A percentile compares a stretch with the other conserved stretches of the same genome.
phyloP scores from a whole-genome alignment of 139 green algal species.

The Haematococcus sp. region DNA sequence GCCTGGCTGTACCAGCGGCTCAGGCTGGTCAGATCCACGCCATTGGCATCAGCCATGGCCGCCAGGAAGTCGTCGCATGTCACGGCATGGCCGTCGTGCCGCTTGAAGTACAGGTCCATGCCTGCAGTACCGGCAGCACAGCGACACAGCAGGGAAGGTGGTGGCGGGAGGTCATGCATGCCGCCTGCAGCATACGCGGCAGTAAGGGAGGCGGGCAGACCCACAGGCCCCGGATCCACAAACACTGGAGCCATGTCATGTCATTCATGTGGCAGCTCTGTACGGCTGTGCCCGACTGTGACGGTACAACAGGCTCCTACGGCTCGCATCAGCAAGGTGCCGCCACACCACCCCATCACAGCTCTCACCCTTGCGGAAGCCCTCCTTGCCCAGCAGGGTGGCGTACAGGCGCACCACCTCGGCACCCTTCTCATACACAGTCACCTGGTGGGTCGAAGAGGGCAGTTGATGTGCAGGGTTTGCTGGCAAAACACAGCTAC shows the following conservation, averaged over 20 bases:
- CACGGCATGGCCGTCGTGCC: conserved; percentile 93
- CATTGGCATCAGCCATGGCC: conserved; percentile 96
- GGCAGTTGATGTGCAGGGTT: conserved; percentile 24
- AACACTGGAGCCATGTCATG: too few species aligned
- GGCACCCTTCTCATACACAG: conserved; percentile 87
- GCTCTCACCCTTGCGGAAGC: conserved; percentile 86
- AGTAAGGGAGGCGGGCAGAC: too few species aligned
- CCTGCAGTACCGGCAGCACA: conserved; percentile 38
- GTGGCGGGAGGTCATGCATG: too few species aligned
- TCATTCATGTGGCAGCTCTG: too few species aligned
- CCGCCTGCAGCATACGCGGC: too few species aligned
- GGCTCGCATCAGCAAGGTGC: too few species aligned
- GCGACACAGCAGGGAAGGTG: neutral
- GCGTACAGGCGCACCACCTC: conserved; percentile 92
- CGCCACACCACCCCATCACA: too few species aligned
- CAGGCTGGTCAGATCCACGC: conserved; percentile 69
- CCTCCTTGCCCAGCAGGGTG: conserved; percentile 89
- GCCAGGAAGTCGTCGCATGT: conserved; percentile 97
- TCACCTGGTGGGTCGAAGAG: conserved; percentile 27
- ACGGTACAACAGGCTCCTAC: too few species aligned
- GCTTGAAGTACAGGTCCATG: conserved; percentile 98
- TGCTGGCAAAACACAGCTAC: too few species aligned
- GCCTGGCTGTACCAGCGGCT: conserved; percentile 83
- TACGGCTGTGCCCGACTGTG: too few species aligned
- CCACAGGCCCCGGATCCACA: too few species aligned